A percentile compares a stretch with the other conserved stretches of the same genome.
Evolutionary conservation across 2,329 filamentous ascomycete species (phyloP).

Genomic region (Hymenotorrendiella dingleyae): DNA sequence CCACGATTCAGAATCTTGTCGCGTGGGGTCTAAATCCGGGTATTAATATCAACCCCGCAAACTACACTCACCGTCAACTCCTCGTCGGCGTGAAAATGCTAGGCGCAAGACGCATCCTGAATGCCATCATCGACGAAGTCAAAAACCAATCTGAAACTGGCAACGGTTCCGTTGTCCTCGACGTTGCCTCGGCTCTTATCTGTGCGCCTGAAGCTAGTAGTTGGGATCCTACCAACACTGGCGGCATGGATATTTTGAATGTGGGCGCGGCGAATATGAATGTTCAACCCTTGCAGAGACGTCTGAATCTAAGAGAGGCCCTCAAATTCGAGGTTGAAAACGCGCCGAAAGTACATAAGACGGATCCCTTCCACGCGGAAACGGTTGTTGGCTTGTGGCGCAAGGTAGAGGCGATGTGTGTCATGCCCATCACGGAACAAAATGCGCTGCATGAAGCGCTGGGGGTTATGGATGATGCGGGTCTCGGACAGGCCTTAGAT

Average conservation of each 20-base stretch:
- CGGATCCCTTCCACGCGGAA: constrained; percentile 24
- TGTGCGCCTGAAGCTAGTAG: constrained; percentile 55
- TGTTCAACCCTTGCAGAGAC: constrained; percentile 19
- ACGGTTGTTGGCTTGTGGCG: constrained; percentile 26
- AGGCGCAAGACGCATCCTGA: constrained; percentile 55
- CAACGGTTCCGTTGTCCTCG: constrained; percentile 57
- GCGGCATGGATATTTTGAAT: no score
- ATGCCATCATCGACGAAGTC: constrained; percentile 61
- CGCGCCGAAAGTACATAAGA: constrained; percentile 23
- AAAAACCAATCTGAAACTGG: constrained; percentile 54
- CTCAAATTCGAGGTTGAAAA: constrained; percentile 26
- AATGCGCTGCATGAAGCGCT: constrained; percentile 12
- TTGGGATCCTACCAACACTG: constrained; percentile 12
- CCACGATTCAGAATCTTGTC: constrained; percentile 56
- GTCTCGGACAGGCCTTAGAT: constrained; percentile 7
- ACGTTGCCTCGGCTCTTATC: constrained; percentile 63
- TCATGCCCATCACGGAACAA: constrained; percentile 10
- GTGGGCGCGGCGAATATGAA: background rate
- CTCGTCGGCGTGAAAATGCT: constrained; percentile 55
- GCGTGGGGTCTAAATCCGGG: constrained; percentile 59
- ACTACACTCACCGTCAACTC: constrained; percentile 68
- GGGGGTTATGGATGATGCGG: constrained; percentile 7
- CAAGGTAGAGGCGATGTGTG: constrained; percentile 27
- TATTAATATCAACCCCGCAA: constrained; percentile 50
- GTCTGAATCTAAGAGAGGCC: constrained; percentile 27